These are phyloP conservation scores for Trypanosoma cruzi DNA, from an alignment of 208 protist species.

Conservation along the genomic window DNA sequence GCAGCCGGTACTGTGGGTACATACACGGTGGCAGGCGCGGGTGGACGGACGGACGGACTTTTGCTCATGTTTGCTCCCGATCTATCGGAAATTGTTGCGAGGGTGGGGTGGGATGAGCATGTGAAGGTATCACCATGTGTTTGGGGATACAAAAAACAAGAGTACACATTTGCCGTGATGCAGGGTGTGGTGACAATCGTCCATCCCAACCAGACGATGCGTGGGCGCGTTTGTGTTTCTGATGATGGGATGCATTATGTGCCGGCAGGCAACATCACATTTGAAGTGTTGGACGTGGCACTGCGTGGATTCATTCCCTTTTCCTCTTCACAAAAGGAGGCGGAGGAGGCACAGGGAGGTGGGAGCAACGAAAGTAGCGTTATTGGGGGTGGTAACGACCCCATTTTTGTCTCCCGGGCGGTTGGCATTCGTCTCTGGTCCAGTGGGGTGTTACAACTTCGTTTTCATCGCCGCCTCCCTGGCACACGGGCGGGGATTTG, in stretches of 20 bases:
- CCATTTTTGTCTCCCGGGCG: slow-evolving; percentile 18
- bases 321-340: not conserved
- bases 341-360: not conserved
- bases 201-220: slow-evolving; percentile 37
- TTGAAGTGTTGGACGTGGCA: slow-evolving; percentile 61
- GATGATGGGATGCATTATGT: slow-evolving; percentile 62
- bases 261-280: slow-evolving; percentile 60
- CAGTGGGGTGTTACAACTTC: slow-evolving; percentile 53
- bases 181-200: slow-evolving; percentile 38
- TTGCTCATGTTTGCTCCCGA: slow-evolving; percentile 66
- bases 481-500: slow-evolving; percentile 19
- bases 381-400: slow-evolving; percentile 1
- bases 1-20: slow-evolving; percentile 55
- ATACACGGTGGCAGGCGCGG: slow-evolving; percentile 40
- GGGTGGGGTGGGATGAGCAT: slow-evolving; percentile 5
- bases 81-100: not conserved
- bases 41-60: slow-evolving; percentile 32
- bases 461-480: slow-evolving; percentile 12
- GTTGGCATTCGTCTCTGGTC: slow-evolving; percentile 35
- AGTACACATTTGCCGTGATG: slow-evolving; percentile 44
- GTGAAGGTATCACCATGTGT: slow-evolving; percentile 42
- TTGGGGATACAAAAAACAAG: slow-evolving; percentile 61
- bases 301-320: slow-evolving; percentile 57
- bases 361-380: slow-evolving; percentile 12
- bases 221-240: slow-evolving; percentile 71